Conservation (phyloP, 1,284 basidiomycete genomes). For the Apiotrichum gamsii region DNA sequence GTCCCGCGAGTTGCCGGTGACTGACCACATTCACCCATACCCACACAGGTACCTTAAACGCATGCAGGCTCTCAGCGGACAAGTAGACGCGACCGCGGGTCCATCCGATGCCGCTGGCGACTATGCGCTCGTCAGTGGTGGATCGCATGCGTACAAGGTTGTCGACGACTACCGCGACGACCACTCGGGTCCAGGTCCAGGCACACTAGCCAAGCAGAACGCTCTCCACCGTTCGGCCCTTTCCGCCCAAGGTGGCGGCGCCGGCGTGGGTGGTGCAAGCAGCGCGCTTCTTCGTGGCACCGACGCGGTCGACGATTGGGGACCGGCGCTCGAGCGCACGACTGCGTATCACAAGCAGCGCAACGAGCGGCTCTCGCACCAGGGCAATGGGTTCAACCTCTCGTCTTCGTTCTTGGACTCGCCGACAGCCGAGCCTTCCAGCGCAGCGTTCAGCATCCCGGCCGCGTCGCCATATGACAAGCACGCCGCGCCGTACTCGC, state of each 20-base stretch:
- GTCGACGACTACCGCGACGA: background rate
- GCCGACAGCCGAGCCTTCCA: background rate
- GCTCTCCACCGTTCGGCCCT: slow-evolving; percentile 12
- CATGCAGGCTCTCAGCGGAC: slow-evolving; percentile 14
- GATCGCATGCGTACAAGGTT: background rate
- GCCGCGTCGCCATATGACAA: too few relatives aligned
- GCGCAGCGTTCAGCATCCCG: background rate
- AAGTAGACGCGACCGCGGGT: background rate
- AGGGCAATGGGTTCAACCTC: background rate
- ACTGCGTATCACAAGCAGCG: slow-evolving; percentile 4
- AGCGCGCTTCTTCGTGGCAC: slow-evolving; percentile 2
- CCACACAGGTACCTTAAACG: slow-evolving; percentile 21
- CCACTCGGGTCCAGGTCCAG: slow-evolving; percentile 15
- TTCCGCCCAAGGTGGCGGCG: slow-evolving; percentile 4
- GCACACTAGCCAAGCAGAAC: slow-evolving; percentile 18
- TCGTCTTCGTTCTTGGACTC: background rate
- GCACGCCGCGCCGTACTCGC: background rate
- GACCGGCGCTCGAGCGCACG: slow-evolving; percentile 4
- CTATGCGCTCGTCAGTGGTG: background rate
- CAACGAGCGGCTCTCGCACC: background rate
- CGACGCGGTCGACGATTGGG: slow-evolving; percentile 14
- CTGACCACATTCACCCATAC: background rate
- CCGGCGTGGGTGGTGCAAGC: too few relatives aligned
- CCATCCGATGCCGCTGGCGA: background rate
- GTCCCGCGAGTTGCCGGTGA: background rate